These are phyloP conservation scores for Naganishia kalamii DNA, from an alignment of 768 basidiomycete species.

Conservation along the genomic window DNA sequence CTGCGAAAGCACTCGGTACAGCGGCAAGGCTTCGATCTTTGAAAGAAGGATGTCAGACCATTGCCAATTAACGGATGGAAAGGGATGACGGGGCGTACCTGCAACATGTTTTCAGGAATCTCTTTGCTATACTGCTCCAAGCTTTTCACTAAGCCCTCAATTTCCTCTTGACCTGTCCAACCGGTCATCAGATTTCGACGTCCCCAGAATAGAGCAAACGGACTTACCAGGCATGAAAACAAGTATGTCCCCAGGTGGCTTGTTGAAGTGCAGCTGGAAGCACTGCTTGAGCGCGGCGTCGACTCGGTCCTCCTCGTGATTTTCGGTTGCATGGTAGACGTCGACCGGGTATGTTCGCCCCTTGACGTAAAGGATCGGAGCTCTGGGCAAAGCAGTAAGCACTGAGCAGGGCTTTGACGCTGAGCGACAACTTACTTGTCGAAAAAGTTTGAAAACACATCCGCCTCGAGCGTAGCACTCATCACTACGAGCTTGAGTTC, in stretches of 20 bases:
- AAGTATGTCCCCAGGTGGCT: constrained; percentile 77
- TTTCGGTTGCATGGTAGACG: constrained; percentile 62
- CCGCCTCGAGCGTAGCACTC: constrained; percentile 95
- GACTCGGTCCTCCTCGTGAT: constrained; percentile 72
- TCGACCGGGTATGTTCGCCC: constrained; percentile 89
- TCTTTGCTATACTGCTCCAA: constrained; percentile 64
- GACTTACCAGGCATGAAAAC: constrained; percentile 79
- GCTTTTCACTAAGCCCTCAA: constrained; percentile 74
- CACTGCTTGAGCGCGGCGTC: constrained; percentile 84
- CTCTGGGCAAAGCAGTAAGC: constrained; percentile 51
- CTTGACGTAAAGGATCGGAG: constrained; percentile 80
- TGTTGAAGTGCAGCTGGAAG: constrained; percentile 79
- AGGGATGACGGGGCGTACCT: constrained; percentile 48
- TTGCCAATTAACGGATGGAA: not conserved
- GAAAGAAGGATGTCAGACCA: constrained; percentile 14
- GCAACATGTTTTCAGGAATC: constrained; percentile 57
- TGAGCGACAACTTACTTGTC: constrained; percentile 57
- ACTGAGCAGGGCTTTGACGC: not conserved
- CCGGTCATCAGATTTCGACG: not conserved
- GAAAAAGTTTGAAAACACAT: constrained; percentile 86
- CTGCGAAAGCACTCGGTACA: constrained; percentile 80
- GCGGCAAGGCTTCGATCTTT: constrained; percentile 67
- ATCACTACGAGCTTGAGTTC: constrained; percentile 89
- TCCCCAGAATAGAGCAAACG: not conserved
- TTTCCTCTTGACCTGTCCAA: constrained; percentile 80